A percentile compares a stretch with the other conserved stretches of the same genome.
phyloP scores from a whole-genome alignment of 2,329 filamentous ascomycete species.

The Monosporascus sp. region DNA sequence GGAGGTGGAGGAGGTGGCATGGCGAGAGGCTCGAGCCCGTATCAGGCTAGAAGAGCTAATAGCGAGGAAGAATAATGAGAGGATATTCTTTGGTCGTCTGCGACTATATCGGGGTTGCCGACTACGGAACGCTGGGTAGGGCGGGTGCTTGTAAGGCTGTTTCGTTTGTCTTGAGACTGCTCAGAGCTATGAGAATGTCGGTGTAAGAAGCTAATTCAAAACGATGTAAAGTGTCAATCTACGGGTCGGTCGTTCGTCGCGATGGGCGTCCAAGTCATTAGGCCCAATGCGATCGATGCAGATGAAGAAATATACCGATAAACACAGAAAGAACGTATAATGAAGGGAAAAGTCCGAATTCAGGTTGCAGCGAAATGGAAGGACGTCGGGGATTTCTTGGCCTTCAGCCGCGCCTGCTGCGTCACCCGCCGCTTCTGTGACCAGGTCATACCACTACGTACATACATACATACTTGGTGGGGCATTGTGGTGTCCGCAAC shows the following conservation, averaged over 20 bases:
- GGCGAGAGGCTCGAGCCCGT: slow-evolving; percentile 9
- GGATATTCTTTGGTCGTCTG: background rate
- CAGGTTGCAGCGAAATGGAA: background rate
- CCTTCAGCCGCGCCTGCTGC: background rate
- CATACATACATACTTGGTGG: too few species aligned
- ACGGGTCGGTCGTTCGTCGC: too few species aligned
- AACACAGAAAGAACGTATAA: background rate
- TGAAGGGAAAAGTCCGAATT: background rate
- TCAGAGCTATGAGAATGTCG: too few species aligned
- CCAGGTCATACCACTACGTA: too few species aligned
- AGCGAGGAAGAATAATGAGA: background rate
- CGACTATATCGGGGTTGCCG: background rate
- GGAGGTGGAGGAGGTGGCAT: slow-evolving; percentile 62
- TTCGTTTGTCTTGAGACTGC: background rate
- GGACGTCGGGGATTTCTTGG: background rate
- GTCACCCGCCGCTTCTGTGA: background rate
- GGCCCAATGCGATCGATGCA: too few species aligned
- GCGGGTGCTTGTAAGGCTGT: background rate
- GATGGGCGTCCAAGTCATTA: too few species aligned
- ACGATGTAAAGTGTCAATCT: too few species aligned
- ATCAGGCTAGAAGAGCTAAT: background rate
- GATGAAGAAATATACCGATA: background rate
- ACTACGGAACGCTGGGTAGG: background rate
- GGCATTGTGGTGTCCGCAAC: too few species aligned
- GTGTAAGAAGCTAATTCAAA: too few species aligned